Percentiles rank a stretch among this genome's conserved stretches.
Conservation (phyloP, 2,329 filamentous ascomycete genomes). For the Fusarium neocosmosporiellum region DNA sequence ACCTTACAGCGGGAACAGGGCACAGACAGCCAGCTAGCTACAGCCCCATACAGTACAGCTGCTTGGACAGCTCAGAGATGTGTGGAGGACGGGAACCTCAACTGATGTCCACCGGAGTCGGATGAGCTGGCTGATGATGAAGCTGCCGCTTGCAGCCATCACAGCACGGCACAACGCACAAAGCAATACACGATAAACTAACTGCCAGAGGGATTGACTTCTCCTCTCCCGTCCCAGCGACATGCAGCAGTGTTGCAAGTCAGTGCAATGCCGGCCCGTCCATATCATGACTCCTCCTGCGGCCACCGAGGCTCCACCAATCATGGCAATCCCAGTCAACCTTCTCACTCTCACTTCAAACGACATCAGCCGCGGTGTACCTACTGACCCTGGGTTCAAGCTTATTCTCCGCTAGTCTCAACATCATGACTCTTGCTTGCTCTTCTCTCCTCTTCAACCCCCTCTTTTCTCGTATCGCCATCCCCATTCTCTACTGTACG, state of each 20-base stretch:
- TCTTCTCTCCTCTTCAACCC: constrained; percentile 4
- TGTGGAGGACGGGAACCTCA: neutral
- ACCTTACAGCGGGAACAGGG: constrained; percentile 35
- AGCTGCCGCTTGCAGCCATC: neutral
- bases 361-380: constrained; percentile 8
- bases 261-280: constrained; percentile 3
- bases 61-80: constrained; percentile 14
- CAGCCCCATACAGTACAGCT: neutral
- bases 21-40: constrained; percentile 19
- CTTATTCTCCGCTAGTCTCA: constrained; percentile 27
- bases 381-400: constrained; percentile 20
- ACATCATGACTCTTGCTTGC: constrained; percentile 31
- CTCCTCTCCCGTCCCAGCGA: neutral
- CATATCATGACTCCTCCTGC: constrained; percentile 36
- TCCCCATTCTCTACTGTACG: neutral
- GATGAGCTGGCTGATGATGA: neutral
- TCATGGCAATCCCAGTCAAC: constrained; percentile 15
- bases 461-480: constrained; percentile 8
- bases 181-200: constrained; percentile 2
- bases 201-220: neutral
- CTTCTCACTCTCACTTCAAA: constrained; percentile 22
- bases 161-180: neutral
- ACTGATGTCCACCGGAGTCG: neutral
- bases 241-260: constrained; percentile 16
- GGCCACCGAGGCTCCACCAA: constrained; percentile 27